Evolutionary conservation across 805 yeast genomes (phyloP), one percentile per base, ranked within the genome.

Genomic region (Pichia membranifaciens): DNA sequence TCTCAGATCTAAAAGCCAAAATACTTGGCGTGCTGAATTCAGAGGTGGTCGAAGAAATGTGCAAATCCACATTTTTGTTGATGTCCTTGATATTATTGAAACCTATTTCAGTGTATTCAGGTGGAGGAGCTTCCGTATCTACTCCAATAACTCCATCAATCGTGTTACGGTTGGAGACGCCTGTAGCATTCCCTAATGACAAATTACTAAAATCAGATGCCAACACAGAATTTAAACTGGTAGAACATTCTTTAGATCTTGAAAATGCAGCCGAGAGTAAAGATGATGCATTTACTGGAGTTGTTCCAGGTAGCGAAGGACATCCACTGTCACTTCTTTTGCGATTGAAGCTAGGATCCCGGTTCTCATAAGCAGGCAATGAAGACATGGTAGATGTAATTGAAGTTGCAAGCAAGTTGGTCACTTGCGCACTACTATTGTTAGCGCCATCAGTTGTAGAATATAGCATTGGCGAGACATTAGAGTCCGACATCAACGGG

Each of bases 401-500:
- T 25, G 51, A 51, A 12, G 41, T 13, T n/a, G 41, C 32, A 17
- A 28, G 21, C 9, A 65, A 3, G 62, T 61, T 5, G 50, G 48
- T 3, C 55, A 52, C 29, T 55, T 53, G 44, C 69, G 55, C 1
- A 74, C 66, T 21, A 25, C 3, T 9, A 66, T n/a, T 32, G 20
- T 36, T 12, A 7, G 12, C 2, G 21, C 17, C 15, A 34, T 23
- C 16, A 22, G 63, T 58, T 38, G 54, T 41, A 4, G 20, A 28
- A 25, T 40, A 40, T n/a, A n/a, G 12, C 21, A 38, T 25, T 5
- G 36, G 33, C 10, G 22, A 18, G 4, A 23, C 70, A 25, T 7
- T 25, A 25, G 29, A 25, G 3, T 68, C 66, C 4, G 58, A 51
- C 57, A 65, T 62, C 59, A 52, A 57, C 13, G 80, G 77, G 0